A percentile compares a stretch with the other conserved stretches of the same genome.
These are phyloP conservation scores for Colletotrichum falcatum DNA, from an alignment of 2,329 filamentous ascomycete species.

Conservation along the genomic window DNA sequence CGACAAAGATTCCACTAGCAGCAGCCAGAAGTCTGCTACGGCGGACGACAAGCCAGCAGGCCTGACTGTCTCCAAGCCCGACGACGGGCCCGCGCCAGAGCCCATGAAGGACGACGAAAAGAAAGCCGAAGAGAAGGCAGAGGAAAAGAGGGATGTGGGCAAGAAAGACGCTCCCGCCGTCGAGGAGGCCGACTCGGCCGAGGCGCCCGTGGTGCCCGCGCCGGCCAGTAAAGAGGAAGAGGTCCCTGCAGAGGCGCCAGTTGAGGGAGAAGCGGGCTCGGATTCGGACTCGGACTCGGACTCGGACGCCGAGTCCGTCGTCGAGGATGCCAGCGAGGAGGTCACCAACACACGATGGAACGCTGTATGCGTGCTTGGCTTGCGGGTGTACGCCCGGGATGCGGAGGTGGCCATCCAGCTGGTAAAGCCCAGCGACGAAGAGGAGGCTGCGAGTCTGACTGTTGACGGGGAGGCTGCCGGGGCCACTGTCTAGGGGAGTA, in stretches of 20 bases:
- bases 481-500: constrained; percentile 45
- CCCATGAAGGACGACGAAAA: constrained; percentile 30
- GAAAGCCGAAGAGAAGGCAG: neutral
- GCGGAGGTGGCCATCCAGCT: constrained; percentile 50
- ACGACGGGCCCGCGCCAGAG: constrained; percentile 9
- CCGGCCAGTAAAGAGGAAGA: neutral
- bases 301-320: constrained; percentile 11
- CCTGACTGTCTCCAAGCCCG: constrained; percentile 12
- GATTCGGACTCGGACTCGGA: constrained; percentile 28
- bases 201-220: neutral
- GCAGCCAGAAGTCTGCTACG: constrained; percentile 7
- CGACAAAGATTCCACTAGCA: constrained; percentile 22
- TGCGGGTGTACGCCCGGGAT: constrained; percentile 55
- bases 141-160: constrained; percentile 8
- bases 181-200: constrained; percentile 22
- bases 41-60: constrained; percentile 1
- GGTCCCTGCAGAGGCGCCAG: constrained; percentile 25
- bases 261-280: constrained; percentile 29
- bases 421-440: constrained; percentile 48
- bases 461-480: constrained; percentile 47
- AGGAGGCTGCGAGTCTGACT: constrained; percentile 47
- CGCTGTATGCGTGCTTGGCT: constrained; percentile 55
- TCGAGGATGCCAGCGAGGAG: constrained; percentile 38
- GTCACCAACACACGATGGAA: constrained; percentile 51
- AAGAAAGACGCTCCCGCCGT: constrained; percentile 4